Base-by-base conservation (phyloP, 306 rosid genomes). In the Cicer yamashitae region DNA sequence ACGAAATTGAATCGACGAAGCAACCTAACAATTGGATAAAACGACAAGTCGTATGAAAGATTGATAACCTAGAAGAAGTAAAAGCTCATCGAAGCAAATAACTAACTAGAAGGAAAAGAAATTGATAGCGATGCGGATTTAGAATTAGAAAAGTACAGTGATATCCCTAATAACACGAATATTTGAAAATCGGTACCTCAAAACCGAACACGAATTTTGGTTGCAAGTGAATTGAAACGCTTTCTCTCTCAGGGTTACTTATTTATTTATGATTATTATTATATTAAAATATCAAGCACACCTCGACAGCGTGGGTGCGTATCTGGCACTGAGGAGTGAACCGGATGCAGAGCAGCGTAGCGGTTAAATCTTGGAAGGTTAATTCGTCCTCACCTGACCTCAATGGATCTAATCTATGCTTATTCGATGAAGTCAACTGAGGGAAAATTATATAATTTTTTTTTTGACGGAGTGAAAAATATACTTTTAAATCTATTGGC, bases 321-420 rank as follows among this genome's bases (percentile, higher is more conserved):
- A 57, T 74, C 63, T 57, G 72, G 47, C 39, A 51, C 17, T 38
- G 5, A 4, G 25, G 12, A 30, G 37, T 30, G 37, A 30, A 30
- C 3, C 30, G 37, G 37, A 73, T 9, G 48, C 30, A 56, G 15
- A 7, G 8, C 18, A 52, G 10, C 40, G 8, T 11, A 65, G 46
- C 79, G 83, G 70, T 79, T 69, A 68, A 66, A 73, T 37, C 20
- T 37, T 70, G 3, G 10, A 7, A 63, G 8, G 8, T 6, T 54
- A 6, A 15, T 72, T 2, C 2, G 58, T 43, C 48, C 69, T 63
- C 3, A 6, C 17, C 61, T 5, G 8, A 48, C 18, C 56, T 3
- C 34, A 0, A 30, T 30, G 6, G 37, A 25, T 25, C 3, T 25
- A 25, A 25, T 25, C 34, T 3, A 25, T 25, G 34, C 34, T 25